Conservation (phyloP, 208 protist species). For the Naegleria gruberi region DNA sequence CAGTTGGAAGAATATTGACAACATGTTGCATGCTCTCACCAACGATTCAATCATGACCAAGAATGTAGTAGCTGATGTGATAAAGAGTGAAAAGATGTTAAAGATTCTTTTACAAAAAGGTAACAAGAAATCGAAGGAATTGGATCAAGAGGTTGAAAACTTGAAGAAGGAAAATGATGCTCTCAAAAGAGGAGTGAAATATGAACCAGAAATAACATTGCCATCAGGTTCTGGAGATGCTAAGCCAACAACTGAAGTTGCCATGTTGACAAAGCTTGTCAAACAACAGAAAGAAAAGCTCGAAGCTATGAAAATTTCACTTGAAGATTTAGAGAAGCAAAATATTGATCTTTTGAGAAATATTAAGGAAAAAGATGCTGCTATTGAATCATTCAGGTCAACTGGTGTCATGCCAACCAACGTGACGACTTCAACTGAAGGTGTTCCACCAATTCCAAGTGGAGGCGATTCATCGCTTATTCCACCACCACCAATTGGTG, state of each 20-base stretch:
- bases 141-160: not conserved
- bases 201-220: too few relatives aligned
- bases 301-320: not conserved
- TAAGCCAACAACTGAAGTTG: too few relatives aligned
- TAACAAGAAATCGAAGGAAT: not conserved
- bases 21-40: not conserved
- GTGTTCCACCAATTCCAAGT: not conserved
- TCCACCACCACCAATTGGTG: not conserved
- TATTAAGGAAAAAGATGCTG: not conserved
- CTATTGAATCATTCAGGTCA: not conserved
- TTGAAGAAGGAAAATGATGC: not conserved
- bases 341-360: not conserved
- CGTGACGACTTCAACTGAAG: not conserved
- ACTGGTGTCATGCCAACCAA: not conserved
- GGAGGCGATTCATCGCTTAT: not conserved
- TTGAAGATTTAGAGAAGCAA: not conserved
- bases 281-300: too few relatives aligned
- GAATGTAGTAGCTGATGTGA: not conserved
- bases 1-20: not conserved
- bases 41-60: not conserved
- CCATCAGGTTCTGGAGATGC: not conserved
- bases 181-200: not conserved
- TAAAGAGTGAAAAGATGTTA: not conserved
- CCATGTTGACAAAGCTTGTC: too few relatives aligned
- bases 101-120: not conserved